Evolutionary conservation across 371 early-diverging fungal genomes (phyloP).

Genomic region (Scutellospora calospora): DNA sequence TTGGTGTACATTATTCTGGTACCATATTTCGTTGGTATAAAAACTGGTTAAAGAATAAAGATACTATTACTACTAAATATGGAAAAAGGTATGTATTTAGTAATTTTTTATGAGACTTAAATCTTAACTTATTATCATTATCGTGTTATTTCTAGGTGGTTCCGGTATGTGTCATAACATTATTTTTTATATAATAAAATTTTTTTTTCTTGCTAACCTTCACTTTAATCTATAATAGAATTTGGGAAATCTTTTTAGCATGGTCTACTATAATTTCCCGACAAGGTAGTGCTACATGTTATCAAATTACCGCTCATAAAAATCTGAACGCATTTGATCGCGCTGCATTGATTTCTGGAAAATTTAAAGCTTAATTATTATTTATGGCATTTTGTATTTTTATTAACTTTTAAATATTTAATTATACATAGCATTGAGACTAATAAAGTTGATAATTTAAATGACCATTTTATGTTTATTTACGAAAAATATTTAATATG

Average conservation of each 20-base stretch:
- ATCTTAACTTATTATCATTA: background rate
- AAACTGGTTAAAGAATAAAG: constrained; percentile 96
- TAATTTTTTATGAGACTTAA: background rate
- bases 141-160: background rate
- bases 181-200: background rate
- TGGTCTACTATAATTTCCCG: constrained; percentile 95
- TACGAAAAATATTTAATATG: too few relatives aligned
- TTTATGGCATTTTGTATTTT: too few relatives aligned
- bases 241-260: constrained; percentile 96
- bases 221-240: constrained; percentile 55
- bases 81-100: constrained; percentile 82
- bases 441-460: too few relatives aligned
- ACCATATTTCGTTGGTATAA: constrained; percentile 95
- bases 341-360: constrained; percentile 62
- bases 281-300: constrained; percentile 96
- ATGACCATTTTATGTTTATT: too few relatives aligned
- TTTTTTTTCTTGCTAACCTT: background rate
- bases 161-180: too few relatives aligned
- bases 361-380: constrained; percentile 14
- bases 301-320: constrained; percentile 96
- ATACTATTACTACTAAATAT: constrained; percentile 79
- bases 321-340: constrained; percentile 95
- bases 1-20: constrained; percentile 97
- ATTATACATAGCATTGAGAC: too few relatives aligned
- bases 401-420: too few relatives aligned